Percentiles rank a stretch among this genome's conserved stretches.
phyloP scores from a whole-genome alignment of 1,284 basidiomycete genomes.

The Ustilago bromivora region DNA sequence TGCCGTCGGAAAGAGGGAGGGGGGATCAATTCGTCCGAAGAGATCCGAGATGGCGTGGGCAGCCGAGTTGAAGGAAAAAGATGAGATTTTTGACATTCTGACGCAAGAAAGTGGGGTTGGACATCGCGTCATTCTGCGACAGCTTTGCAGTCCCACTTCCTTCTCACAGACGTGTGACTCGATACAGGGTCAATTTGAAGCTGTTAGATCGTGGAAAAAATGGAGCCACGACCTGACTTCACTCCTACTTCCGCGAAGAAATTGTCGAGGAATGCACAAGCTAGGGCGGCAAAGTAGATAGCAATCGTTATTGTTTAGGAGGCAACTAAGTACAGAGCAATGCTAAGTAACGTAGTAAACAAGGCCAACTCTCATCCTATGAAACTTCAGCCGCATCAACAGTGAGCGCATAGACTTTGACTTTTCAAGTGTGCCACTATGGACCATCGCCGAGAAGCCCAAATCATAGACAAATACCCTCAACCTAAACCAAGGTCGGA shows the following conservation, averaged over 20 bases:
- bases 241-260: too few species aligned
- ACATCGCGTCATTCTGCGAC: slow-evolving; percentile 12
- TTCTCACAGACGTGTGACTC: slow-evolving; percentile 9
- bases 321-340: too few species aligned
- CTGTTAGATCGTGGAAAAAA: slow-evolving; percentile 2
- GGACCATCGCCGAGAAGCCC: background rate
- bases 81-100: slow-evolving; percentile 22
- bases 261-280: too few species aligned
- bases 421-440: background rate
- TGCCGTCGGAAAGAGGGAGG: background rate
- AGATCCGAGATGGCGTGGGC: slow-evolving; percentile 29
- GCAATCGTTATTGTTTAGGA: too few species aligned
- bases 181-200: background rate
- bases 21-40: slow-evolving; percentile 28
- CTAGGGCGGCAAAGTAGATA: too few species aligned
- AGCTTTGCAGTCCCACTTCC: background rate
- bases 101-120: background rate
- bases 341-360: background rate
- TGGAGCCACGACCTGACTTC: background rate
- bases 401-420: background rate
- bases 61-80: background rate
- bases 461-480: background rate
- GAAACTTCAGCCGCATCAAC: too few species aligned
- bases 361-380: background rate
- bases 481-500: slow-evolving; percentile 9